Evolutionary conservation across 495 filamentous ascomycete species (phyloP).

Genomic region (Penicillium silybi): DNA sequence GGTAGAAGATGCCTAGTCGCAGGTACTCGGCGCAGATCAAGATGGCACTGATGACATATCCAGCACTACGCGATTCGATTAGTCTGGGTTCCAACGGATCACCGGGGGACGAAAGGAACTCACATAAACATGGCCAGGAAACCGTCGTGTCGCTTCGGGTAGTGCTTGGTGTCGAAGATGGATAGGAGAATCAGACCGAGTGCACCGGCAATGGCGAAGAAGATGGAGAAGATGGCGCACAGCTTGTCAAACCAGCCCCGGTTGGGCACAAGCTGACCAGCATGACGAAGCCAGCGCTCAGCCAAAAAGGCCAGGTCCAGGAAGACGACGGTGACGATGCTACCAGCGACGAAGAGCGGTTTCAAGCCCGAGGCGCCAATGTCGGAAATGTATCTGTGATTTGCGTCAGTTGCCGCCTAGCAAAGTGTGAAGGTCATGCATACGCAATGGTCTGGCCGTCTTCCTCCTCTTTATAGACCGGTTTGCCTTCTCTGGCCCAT

Average conservation of each 20-base stretch:
- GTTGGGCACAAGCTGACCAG: conserved; percentile 67
- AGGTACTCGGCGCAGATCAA: conserved; percentile 88
- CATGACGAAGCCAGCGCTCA: conserved; percentile 80
- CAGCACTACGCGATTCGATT: conserved; percentile 25
- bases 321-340: conserved; percentile 72
- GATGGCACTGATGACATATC: conserved; percentile 71
- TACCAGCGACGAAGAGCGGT: conserved; percentile 83
- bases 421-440: conserved; percentile 1
- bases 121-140: conserved; percentile 83
- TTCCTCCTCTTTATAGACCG: conserved; percentile 66
- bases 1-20: conserved; percentile 72
- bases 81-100: not conserved
- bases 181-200: conserved; percentile 74
- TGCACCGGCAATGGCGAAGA: conserved; percentile 73
- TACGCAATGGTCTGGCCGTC: conserved; percentile 68
- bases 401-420: not conserved
- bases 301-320: conserved; percentile 76
- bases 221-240: conserved; percentile 62
- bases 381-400: conserved; percentile 62
- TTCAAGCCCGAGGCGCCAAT: conserved; percentile 71
- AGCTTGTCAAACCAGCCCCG: conserved; percentile 63
- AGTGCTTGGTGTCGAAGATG: conserved; percentile 72
- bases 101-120: conserved; percentile 22
- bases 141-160: conserved; percentile 64
- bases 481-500: conserved; percentile 62